Evolutionary conservation across 2,329 filamentous ascomycete genomes (phyloP).

Genomic region (Hymenoscyphus fructigenus): DNA sequence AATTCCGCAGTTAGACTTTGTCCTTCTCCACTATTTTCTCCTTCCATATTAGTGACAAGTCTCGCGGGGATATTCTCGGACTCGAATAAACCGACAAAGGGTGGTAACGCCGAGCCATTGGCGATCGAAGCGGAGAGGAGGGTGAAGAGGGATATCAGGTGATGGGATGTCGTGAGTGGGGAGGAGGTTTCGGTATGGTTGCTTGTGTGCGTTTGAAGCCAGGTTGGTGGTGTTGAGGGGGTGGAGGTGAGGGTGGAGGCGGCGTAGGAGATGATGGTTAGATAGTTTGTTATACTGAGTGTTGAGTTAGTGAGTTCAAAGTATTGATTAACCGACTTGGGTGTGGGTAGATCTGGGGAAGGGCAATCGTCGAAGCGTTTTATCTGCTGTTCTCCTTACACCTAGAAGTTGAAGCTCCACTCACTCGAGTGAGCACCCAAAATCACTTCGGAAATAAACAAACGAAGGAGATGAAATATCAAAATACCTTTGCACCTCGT

Average conservation of each 20-base stretch:
- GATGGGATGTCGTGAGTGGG: slow-evolving; percentile 45
- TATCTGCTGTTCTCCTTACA: too few species aligned
- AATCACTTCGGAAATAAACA: too few species aligned
- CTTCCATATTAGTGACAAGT: not conserved
- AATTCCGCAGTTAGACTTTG: not conserved
- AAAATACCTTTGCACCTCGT: slow-evolving; percentile 23
- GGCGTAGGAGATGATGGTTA: slow-evolving; percentile 62
- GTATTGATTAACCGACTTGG: too few species aligned
- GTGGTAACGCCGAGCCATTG: slow-evolving; percentile 66
- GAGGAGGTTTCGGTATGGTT: slow-evolving; percentile 55
- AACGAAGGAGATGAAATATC: not conserved
- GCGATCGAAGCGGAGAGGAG: slow-evolving; percentile 66
- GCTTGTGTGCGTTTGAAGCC: slow-evolving; percentile 45
- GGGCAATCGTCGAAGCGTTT: too few species aligned
- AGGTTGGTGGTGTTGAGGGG: slow-evolving; percentile 41
- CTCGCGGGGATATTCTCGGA: not conserved
- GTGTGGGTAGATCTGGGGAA: too few species aligned
- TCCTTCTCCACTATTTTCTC: not conserved
- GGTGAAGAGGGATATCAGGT: slow-evolving; percentile 65
- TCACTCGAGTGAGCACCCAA: too few species aligned
- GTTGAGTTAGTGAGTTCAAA: not conserved
- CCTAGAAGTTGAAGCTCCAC: too few species aligned
- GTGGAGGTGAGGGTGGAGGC: slow-evolving; percentile 47
- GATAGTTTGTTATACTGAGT: slow-evolving; percentile 61
- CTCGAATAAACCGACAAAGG: slow-evolving; percentile 61